Evolutionary conservation across 208 protist species (phyloP).

Genomic region (Leishmania aethiopica): DNA sequence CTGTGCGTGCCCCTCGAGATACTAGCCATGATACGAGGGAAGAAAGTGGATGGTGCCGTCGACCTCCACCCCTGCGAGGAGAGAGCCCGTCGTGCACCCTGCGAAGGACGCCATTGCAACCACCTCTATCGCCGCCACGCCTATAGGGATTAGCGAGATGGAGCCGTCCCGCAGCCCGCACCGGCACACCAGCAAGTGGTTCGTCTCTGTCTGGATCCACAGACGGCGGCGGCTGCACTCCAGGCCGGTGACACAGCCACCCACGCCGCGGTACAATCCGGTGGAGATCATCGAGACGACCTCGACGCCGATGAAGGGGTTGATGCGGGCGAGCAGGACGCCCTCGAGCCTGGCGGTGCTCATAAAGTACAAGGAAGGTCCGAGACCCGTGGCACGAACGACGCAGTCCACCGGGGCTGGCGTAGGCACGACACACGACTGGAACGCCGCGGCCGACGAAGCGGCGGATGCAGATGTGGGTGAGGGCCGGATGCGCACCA

Average conservation of each 20-base stretch:
- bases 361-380: slow-evolving; percentile 68
- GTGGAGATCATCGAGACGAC: slow-evolving; percentile 72
- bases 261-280: slow-evolving; percentile 62
- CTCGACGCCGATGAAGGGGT: slow-evolving; percentile 64
- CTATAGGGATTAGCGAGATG: slow-evolving; percentile 65
- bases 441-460: slow-evolving; percentile 3
- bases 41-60: slow-evolving; percentile 58
- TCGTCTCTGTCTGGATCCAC: slow-evolving; percentile 69
- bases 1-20: slow-evolving; percentile 1
- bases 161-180: slow-evolving; percentile 42
- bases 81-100: slow-evolving; percentile 60
- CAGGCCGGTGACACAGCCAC: slow-evolving; percentile 57
- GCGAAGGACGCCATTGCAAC: slow-evolving; percentile 47
- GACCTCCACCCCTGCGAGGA: slow-evolving; percentile 70
- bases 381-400: slow-evolving; percentile 49
- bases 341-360: slow-evolving; percentile 55
- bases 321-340: slow-evolving; percentile 63
- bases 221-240: slow-evolving; percentile 66
- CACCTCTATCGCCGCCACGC: slow-evolving; percentile 58
- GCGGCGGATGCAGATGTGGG: slow-evolving; percentile 9
- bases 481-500: slow-evolving; percentile 38
- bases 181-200: slow-evolving; percentile 76
- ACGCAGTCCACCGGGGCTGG: slow-evolving; percentile 62
- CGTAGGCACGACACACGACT: slow-evolving; percentile 37
- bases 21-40: slow-evolving; percentile 66